A percentile compares a stretch with the other conserved stretches of the same genome.
These are phyloP conservation scores for Puccinellia tenuiflora DNA, from an alignment of 176 grass and related monocot genomes.

Conservation along the genomic window DNA sequence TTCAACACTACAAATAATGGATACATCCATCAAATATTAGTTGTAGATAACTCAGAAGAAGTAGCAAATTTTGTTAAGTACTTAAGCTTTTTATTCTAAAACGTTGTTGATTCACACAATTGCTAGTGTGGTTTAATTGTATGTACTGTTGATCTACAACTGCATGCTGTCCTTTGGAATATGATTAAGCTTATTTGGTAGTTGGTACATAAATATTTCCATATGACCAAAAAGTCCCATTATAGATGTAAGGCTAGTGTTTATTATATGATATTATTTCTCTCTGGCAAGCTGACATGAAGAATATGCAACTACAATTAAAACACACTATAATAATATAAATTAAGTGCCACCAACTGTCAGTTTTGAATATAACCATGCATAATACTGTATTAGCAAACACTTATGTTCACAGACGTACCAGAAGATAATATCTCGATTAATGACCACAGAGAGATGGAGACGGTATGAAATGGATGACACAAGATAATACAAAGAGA, in stretches of 20 bases:
- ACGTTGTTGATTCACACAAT: background rate
- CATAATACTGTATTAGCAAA: background rate
- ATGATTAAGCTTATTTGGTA: background rate
- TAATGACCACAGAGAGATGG: background rate
- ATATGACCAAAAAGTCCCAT: background rate
- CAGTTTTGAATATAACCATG: background rate
- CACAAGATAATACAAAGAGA: background rate
- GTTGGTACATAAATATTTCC: background rate
- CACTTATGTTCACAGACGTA: background rate
- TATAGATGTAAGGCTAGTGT: background rate
- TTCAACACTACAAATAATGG: constrained; percentile 5
- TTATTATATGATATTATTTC: constrained; percentile 5
- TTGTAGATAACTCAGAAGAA: background rate
- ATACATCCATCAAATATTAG: background rate
- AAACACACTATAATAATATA: background rate
- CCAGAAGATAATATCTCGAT: background rate
- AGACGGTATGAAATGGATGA: background rate
- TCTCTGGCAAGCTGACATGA: background rate
- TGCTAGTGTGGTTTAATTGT: background rate
- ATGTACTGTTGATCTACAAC: background rate
- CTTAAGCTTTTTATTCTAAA: background rate
- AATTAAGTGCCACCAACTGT: background rate
- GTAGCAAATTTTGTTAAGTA: background rate
- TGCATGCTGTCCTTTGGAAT: background rate
- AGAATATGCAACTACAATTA: background rate